Conservation (phyloP, 139 green algal genomes). For the Picochlorum sp. region DNA sequence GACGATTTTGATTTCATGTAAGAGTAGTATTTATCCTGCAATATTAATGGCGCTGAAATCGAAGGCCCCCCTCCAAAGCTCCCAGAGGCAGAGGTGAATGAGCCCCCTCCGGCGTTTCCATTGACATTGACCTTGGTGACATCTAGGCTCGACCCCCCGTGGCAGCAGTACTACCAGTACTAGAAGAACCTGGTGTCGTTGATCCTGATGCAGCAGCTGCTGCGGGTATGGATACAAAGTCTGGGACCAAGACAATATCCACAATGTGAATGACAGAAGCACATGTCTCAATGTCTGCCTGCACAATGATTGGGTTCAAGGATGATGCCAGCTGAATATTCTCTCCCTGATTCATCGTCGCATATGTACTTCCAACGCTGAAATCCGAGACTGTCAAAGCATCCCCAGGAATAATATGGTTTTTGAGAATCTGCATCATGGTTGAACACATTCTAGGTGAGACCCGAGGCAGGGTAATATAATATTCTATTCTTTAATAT, state of each 20-base stretch:
- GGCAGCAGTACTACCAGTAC: neutral
- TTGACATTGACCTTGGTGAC: neutral
- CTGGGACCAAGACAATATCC: constrained; percentile 6
- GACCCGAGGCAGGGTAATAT: no score
- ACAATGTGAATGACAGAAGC: constrained; percentile 5
- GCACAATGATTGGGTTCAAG: neutral
- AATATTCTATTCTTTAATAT: no score
- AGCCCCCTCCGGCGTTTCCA: neutral
- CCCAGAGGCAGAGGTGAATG: neutral
- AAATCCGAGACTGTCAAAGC: neutral
- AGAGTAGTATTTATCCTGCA: neutral
- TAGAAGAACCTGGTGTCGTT: neutral
- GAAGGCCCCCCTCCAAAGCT: neutral
- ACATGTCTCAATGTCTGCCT: neutral
- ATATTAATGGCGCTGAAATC: neutral
- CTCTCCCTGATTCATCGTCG: neutral
- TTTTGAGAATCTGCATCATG: neutral
- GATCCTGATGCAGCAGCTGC: neutral
- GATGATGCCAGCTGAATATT: neutral
- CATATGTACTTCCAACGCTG: neutral
- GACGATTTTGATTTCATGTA: constrained; percentile 67
- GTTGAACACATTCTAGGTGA: no score
- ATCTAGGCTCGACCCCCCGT: neutral
- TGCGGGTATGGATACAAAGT: constrained; percentile 1
- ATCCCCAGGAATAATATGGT: constrained; percentile 5